phyloP scores from a whole-genome alignment of 805 yeast species.

The Ogataea ramenticola region DNA sequence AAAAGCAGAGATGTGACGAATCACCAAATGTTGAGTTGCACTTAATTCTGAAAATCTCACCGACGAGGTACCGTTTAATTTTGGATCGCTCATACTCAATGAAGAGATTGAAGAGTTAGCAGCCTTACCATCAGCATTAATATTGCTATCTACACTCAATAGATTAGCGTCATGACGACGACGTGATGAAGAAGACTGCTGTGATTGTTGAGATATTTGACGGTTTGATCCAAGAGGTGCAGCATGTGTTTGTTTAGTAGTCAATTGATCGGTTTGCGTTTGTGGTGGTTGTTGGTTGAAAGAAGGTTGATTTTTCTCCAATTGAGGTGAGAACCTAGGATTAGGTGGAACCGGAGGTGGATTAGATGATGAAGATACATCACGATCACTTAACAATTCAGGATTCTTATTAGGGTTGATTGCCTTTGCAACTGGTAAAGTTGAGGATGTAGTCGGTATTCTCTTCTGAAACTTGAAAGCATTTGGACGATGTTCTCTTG shows the following conservation, averaged over 20 bases:
- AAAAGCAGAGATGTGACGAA: conserved; percentile 53
- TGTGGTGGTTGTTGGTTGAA: background rate
- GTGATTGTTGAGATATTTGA: background rate
- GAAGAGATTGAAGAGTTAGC: background rate
- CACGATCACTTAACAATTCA: background rate
- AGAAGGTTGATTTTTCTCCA: background rate
- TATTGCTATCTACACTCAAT: background rate
- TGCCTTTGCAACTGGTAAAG: conserved; percentile 27
- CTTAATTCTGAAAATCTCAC: conserved; percentile 58
- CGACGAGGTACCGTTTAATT: background rate
- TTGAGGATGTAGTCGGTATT: conserved; percentile 26
- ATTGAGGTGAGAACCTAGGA: conserved; percentile 1
- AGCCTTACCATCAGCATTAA: background rate
- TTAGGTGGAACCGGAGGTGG: background rate
- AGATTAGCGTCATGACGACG: too few species aligned
- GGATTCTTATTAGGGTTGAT: conserved; percentile 12
- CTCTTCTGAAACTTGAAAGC: conserved; percentile 76
- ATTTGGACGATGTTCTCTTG: conserved; percentile 86
- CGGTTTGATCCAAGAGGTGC: background rate
- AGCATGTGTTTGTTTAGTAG: too few species aligned
- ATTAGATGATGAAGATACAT: too few species aligned
- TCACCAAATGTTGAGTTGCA: conserved; percentile 47
- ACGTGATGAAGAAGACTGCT: too few species aligned
- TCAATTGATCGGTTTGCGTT: background rate
- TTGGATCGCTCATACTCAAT: conserved; percentile 1